These are phyloP conservation scores for Oryza meyeriana DNA, from an alignment of 176 grass and related monocot species.

Conservation along the genomic window DNA sequence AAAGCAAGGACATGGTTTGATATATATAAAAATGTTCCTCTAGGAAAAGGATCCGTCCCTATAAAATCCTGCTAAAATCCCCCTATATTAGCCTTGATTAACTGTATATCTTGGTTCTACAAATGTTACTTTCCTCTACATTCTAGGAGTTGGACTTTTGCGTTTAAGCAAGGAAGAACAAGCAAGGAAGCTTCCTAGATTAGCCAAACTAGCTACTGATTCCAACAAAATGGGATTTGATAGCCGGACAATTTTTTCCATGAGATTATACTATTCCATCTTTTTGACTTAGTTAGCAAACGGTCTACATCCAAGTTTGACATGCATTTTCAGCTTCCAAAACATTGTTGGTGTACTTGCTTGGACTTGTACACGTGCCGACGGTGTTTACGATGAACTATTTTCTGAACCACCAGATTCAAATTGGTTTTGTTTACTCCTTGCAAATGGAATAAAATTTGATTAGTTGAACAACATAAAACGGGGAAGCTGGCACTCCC, in stretches of 20 bases:
- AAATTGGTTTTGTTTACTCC: not conserved
- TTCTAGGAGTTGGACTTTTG: not conserved
- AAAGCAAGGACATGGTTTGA: not conserved
- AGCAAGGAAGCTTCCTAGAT: slow-evolving; percentile 5
- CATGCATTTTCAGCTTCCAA: not conserved
- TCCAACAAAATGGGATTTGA: not conserved
- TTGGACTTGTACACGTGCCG: not conserved
- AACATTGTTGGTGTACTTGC: too few species aligned
- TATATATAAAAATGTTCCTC: too few species aligned
- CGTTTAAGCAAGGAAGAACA: not conserved
- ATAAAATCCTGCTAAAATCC: too few species aligned
- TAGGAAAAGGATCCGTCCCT: not conserved
- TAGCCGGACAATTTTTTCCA: not conserved
- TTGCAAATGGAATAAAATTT: not conserved
- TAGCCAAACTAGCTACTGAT: not conserved
- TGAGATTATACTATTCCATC: not conserved
- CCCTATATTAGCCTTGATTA: not conserved
- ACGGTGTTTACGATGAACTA: not conserved
- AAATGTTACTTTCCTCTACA: not conserved
- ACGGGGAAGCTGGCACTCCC: not conserved
- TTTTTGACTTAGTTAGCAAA: not conserved
- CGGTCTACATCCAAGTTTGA: not conserved
- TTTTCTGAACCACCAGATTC: not conserved
- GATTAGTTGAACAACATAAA: not conserved
- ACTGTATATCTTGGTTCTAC: not conserved